phyloP scores from a whole-genome alignment of 192 early-diverging fungal species.

The Gigaspora rosea region DNA sequence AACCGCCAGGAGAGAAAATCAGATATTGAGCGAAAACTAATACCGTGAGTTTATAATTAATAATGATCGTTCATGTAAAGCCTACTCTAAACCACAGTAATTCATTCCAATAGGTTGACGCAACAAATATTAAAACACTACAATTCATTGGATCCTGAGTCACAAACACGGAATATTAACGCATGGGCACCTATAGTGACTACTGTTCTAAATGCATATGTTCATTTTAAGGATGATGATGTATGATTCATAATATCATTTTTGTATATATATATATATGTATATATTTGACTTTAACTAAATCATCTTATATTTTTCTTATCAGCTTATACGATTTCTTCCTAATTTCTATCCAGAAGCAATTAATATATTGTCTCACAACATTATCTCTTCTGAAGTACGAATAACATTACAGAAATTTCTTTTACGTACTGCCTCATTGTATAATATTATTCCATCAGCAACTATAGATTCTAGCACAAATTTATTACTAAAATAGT shows the following conservation, averaged over 20 bases:
- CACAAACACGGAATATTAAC: slow-evolving; percentile 67
- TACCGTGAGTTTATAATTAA: slow-evolving; percentile 39
- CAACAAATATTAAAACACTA: slow-evolving; percentile 59
- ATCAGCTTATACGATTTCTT: slow-evolving; percentile 61
- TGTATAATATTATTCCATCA: slow-evolving; percentile 40
- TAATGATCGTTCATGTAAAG: neutral
- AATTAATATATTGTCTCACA: slow-evolving; percentile 67
- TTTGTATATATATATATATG: slow-evolving; percentile 10
- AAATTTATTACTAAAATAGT: too few species aligned
- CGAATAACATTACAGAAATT: slow-evolving; percentile 51
- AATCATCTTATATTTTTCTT: neutral
- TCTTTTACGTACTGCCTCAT: slow-evolving; percentile 48
- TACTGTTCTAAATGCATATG: slow-evolving; percentile 65
- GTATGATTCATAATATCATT: slow-evolving; percentile 36
- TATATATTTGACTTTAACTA: neutral
- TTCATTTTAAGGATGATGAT: slow-evolving; percentile 66
- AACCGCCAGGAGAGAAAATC: slow-evolving; percentile 41
- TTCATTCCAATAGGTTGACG: neutral
- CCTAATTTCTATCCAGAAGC: slow-evolving; percentile 63
- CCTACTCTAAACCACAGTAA: neutral
- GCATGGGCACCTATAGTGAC: slow-evolving; percentile 80
- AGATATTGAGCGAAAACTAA: slow-evolving; percentile 45
- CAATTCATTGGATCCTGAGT: slow-evolving; percentile 67
- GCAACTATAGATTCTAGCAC: neutral
- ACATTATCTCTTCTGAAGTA: slow-evolving; percentile 59